phyloP scores from a whole-genome alignment of 371 early-diverging fungal genomes.

The Nematocida displodere region DNA sequence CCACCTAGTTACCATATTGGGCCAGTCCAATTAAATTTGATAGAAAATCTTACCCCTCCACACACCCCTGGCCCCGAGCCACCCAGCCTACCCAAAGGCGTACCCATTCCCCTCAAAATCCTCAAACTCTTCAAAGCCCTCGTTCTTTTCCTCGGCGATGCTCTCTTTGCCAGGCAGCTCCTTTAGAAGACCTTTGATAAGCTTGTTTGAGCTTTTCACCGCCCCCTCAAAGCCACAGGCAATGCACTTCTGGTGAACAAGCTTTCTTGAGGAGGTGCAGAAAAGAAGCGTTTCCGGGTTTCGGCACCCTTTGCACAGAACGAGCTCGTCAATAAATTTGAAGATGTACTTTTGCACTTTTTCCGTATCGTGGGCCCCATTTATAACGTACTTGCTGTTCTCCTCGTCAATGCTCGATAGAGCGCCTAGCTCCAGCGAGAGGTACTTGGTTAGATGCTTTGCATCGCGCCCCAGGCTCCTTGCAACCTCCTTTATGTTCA shows the following conservation, averaged over 20 bases:
- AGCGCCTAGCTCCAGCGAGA: slow-evolving; percentile 83
- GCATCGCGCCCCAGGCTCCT: slow-evolving; percentile 82
- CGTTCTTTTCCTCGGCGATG: not conserved
- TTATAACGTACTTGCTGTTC: slow-evolving; percentile 81
- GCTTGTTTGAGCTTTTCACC: slow-evolving; percentile 47
- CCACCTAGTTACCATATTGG: no score
- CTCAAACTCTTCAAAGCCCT: slow-evolving; percentile 42
- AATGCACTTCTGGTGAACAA: slow-evolving; percentile 55
- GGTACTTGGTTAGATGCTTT: slow-evolving; percentile 74
- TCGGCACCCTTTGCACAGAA: slow-evolving; percentile 83
- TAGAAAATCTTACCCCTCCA: no score
- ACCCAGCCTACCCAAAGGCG: no score
- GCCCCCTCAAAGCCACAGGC: slow-evolving; percentile 59
- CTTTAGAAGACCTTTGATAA: slow-evolving; percentile 55
- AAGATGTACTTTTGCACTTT: slow-evolving; percentile 80
- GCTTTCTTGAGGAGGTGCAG: slow-evolving; percentile 40
- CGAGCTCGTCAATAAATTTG: slow-evolving; percentile 87
- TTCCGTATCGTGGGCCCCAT: slow-evolving; percentile 83
- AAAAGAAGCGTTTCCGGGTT: slow-evolving; percentile 95
- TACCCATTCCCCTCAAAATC: no score
- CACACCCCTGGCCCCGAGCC: no score
- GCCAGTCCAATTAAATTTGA: no score
- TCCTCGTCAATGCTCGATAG: slow-evolving; percentile 80
- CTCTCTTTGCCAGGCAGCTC: slow-evolving; percentile 46
- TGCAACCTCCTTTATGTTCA: slow-evolving; percentile 89